Base-by-base conservation (phyloP, 306 rosid species). In the Cucurbita ficifolia region DNA sequence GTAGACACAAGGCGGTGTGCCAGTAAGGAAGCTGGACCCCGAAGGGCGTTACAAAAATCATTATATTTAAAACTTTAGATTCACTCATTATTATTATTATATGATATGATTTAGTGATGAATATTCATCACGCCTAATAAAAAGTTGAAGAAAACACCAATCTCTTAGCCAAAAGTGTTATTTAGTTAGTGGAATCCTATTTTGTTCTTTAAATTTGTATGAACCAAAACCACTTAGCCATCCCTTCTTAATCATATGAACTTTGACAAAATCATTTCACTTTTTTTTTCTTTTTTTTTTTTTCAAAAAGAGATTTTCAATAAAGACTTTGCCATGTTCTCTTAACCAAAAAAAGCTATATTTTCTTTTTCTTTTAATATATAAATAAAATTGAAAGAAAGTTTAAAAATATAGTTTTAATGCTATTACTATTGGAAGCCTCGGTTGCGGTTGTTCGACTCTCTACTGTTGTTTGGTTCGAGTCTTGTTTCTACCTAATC, bases 91-190 rank as follows among this genome's bases (percentile, higher is more conserved):
- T 65, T 5, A 43, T 64, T 42, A 33, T 38, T 62, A 8, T 62
- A 65, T 65, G 72, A 65, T 65, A 65, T 65, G 72, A 35, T 21
- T 33, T 5, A 59, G 65, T 42, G 53, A 65, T 42, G 53, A 65
- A 65, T 65, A 42, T 65, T 65, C 72, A 36, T 21, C 72, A 65
- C 53, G 72, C 72, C 72, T 65, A 19, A 65, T 42, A 18, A 65
- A 65, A 65, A 12, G 52, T 65, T 42, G 53, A 65, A 40, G 42
- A 45, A 12, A 45, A 45, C 11, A 9, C 21, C 43, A 63, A 62
- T 63, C 40, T 3, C 29, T 63, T 39, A 8, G 14, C 43, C 50
- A 63, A 64, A 64, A 64, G 42, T 33, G 4, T 40, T 65, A 43
- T 42, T 17, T 65, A 65, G 43, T 42, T 19, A 64, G 36, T 65